phyloP scores from a whole-genome alignment of 2,329 filamentous ascomycete species.

The Dothistroma pini region DNA sequence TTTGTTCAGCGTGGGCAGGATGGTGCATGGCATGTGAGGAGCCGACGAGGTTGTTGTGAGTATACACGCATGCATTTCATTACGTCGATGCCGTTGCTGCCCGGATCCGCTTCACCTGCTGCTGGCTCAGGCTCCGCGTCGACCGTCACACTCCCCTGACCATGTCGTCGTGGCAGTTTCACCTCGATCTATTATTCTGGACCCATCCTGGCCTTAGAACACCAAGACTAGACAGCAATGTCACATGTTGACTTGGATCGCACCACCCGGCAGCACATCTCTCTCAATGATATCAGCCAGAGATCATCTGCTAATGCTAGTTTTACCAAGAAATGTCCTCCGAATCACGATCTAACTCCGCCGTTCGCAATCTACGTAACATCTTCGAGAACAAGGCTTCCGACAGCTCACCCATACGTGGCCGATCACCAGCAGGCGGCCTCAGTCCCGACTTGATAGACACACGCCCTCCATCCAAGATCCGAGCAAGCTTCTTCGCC shows the following conservation, averaged over 20 bases:
- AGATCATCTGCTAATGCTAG: constrained; percentile 12
- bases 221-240: neutral
- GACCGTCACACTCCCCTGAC: constrained; percentile 3
- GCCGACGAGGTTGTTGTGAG: neutral
- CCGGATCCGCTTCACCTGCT: neutral
- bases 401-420: constrained; percentile 34
- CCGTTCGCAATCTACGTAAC: constrained; percentile 48
- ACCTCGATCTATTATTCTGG: neutral
- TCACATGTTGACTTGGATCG: neutral
- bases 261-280: neutral
- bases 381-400: constrained; percentile 47
- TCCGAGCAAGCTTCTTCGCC: constrained; percentile 48
- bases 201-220: constrained; percentile 4
- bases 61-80: neutral
- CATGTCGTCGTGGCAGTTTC: constrained; percentile 7
- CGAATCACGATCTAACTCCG: constrained; percentile 36
- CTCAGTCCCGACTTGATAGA: constrained; percentile 16
- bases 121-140: neutral
- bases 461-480: constrained; percentile 39
- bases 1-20: neutral
- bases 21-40: neutral
- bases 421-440: constrained; percentile 41
- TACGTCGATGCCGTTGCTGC: neutral
- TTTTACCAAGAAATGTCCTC: constrained; percentile 43
- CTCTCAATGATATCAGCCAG: constrained; percentile 7